A percentile compares a stretch with the other conserved stretches of the same genome.
Evolutionary conservation across 495 filamentous ascomycete genomes (phyloP).

Genomic region (Barbatosphaeria neglecta): DNA sequence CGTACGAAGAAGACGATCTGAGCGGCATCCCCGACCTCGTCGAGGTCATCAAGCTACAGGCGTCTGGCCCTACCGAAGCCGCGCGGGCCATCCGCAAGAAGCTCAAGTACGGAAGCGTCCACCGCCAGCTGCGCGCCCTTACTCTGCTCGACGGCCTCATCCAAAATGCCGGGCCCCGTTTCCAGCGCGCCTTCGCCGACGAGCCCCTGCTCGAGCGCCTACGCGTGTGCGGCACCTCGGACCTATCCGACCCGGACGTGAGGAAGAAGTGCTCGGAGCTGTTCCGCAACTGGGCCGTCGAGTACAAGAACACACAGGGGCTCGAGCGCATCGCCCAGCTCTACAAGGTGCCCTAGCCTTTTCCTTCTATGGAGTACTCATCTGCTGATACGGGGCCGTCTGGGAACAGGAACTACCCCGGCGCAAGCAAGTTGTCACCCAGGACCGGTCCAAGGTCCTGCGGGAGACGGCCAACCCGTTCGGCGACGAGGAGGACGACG

Average conservation of each 20-base stretch:
- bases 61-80: constrained; percentile 77
- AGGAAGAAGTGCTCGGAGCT: constrained; percentile 74
- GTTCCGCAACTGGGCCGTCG: constrained; percentile 77
- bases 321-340: constrained; percentile 68
- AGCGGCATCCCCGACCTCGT: constrained; percentile 88
- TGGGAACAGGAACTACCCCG: constrained; percentile 45
- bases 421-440: constrained; percentile 44
- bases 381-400: no score
- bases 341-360: constrained; percentile 67
- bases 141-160: constrained; percentile 88
- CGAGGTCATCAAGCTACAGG: constrained; percentile 84
- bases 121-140: constrained; percentile 82
- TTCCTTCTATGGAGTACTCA: no score
- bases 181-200: constrained; percentile 79
- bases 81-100: constrained; percentile 93
- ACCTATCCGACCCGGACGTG: constrained; percentile 74
- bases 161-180: constrained; percentile 82
- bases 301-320: constrained; percentile 71
- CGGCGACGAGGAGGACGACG: constrained; percentile 50
- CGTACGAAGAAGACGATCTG: constrained; percentile 81
- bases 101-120: constrained; percentile 91
- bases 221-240: constrained; percentile 73
- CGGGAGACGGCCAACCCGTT: constrained; percentile 59
- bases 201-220: constrained; percentile 90
- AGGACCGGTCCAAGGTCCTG: constrained; percentile 69